A percentile compares a stretch with the other conserved stretches of the same genome.
phyloP scores from a whole-genome alignment of 257 asterid species.

The Lantana camara region DNA sequence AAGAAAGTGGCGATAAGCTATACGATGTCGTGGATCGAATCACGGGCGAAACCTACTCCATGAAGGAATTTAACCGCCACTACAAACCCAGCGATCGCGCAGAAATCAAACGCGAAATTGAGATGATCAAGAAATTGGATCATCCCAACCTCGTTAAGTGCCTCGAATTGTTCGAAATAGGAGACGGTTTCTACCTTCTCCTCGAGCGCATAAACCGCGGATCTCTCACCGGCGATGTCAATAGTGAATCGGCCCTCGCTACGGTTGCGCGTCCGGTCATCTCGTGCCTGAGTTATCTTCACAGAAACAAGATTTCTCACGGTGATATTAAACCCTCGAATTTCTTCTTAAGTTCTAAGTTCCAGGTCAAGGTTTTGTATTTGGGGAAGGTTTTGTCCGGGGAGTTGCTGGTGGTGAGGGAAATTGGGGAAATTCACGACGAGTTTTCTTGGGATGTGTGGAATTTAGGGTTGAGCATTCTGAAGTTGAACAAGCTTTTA shows the following conservation, averaged over 20 bases:
- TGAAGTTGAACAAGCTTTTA: conserved; percentile 25
- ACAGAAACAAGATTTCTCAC: conserved; percentile 24
- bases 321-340: conserved; percentile 29
- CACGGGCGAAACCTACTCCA: conserved; percentile 21
- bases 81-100: conserved; percentile 7
- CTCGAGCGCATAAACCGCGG: conserved; percentile 31
- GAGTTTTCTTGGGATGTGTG: conserved; percentile 42
- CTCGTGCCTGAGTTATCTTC: conserved; percentile 31
- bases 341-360: conserved; percentile 16
- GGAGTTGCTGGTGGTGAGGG: not conserved
- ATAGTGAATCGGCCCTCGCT: conserved; percentile 11
- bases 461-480: conserved; percentile 33
- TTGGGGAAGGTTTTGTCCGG: conserved; percentile 21
- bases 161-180: conserved; percentile 3
- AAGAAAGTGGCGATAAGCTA: conserved; percentile 1
- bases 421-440: conserved; percentile 26
- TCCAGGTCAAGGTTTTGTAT: conserved; percentile 32
- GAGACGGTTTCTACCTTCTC: conserved; percentile 17
- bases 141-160: conserved; percentile 34
- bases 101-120: conserved; percentile 23
- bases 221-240: not conserved
- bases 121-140: conserved; percentile 21
- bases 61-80: conserved; percentile 20
- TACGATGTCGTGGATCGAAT: conserved; percentile 24
- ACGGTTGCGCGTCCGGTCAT: conserved; percentile 24